Conservation (phyloP, 805 yeast species). For the Wickerhamiella bombiphila region DNA sequence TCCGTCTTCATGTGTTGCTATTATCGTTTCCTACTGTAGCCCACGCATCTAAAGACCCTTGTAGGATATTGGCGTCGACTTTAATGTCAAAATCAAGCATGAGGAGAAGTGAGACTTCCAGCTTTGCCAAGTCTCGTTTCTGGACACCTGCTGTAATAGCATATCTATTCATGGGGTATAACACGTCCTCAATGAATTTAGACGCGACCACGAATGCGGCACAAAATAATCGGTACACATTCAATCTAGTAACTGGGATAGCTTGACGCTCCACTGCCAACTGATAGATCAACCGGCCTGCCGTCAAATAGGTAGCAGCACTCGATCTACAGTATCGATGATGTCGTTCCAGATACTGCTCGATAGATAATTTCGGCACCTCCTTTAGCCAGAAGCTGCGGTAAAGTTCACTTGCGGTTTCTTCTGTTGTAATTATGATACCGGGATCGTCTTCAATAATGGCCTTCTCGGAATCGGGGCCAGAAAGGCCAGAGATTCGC, state of each 20-base stretch:
- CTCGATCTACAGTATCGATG: constrained; percentile 28
- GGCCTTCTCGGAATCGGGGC: background rate
- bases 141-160: constrained; percentile 36
- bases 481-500: constrained; percentile 1
- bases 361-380: constrained; percentile 19
- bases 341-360: constrained; percentile 23
- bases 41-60: background rate
- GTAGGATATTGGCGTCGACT: constrained; percentile 23
- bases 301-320: constrained; percentile 26
- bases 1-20: too few relatives aligned
- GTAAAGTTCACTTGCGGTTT: constrained; percentile 7
- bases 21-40: too few relatives aligned
- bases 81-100: constrained; percentile 36
- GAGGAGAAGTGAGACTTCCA: constrained; percentile 39
- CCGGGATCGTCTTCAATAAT: constrained; percentile 1
- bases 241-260: constrained; percentile 24
- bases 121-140: constrained; percentile 29
- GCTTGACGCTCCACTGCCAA: constrained; percentile 21
- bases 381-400: constrained; percentile 18
- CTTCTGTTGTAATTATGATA: background rate
- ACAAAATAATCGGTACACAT: constrained; percentile 31
- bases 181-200: constrained; percentile 34
- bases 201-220: constrained; percentile 33
- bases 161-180: constrained; percentile 32
- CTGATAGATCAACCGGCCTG: constrained; percentile 24